These are phyloP conservation scores for Xylaria sp. DNA, from an alignment of 2,329 filamentous ascomycete genomes.

Conservation along the genomic window DNA sequence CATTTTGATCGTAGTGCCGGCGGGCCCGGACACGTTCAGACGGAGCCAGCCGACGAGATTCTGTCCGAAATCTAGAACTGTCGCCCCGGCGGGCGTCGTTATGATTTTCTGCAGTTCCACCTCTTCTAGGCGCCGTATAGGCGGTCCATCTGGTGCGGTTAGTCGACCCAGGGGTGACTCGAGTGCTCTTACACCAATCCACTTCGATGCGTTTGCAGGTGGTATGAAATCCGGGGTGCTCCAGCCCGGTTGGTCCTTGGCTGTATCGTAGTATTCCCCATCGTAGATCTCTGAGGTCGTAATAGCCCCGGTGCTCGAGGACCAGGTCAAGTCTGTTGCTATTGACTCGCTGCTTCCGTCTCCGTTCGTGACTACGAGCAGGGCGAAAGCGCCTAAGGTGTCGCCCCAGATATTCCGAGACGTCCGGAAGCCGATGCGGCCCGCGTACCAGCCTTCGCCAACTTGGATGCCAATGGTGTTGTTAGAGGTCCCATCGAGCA, in stretches of 20 bases:
- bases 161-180: slow-evolving; percentile 33
- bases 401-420: slow-evolving; percentile 43
- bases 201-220: slow-evolving; percentile 39
- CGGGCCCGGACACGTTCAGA: slow-evolving; percentile 43
- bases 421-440: slow-evolving; percentile 44
- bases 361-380: slow-evolving; percentile 36
- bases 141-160: slow-evolving; percentile 42
- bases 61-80: slow-evolving; percentile 56
- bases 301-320: slow-evolving; percentile 34
- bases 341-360: slow-evolving; percentile 32
- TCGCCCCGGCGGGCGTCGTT: slow-evolving; percentile 48
- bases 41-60: slow-evolving; percentile 53
- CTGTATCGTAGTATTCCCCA: slow-evolving; percentile 43
- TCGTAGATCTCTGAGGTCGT: slow-evolving; percentile 39
- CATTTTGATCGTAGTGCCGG: slow-evolving; percentile 50
- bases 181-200: slow-evolving; percentile 41
- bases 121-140: slow-evolving; percentile 39
- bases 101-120: slow-evolving; percentile 38
- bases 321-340: slow-evolving; percentile 43
- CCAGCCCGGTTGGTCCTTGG: slow-evolving; percentile 36
- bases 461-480: slow-evolving; percentile 52
- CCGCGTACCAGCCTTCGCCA: slow-evolving; percentile 58
- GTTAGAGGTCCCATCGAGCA: slow-evolving; percentile 48
- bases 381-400: slow-evolving; percentile 39
- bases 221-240: slow-evolving; percentile 28